Conservation (phyloP, 331 rosid genomes). For the Pyrus hybrid region DNA sequence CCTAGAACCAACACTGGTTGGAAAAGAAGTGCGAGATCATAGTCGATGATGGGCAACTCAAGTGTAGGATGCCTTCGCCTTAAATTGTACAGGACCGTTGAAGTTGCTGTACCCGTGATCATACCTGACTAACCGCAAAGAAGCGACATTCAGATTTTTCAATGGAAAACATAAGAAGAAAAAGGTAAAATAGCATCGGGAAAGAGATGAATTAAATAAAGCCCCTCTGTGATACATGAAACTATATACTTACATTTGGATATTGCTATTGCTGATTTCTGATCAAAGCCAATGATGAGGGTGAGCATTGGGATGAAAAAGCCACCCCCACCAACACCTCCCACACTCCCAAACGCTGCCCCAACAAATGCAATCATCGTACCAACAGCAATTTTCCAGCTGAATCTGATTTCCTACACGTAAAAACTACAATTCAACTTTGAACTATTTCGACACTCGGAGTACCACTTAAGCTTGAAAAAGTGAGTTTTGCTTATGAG, state of each 20-base stretch:
- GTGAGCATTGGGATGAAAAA: constrained; percentile 39
- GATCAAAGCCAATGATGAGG: constrained; percentile 34
- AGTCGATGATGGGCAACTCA: constrained; percentile 32
- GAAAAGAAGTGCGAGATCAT: constrained; percentile 29
- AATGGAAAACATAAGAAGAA: background rate
- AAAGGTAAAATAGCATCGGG: background rate
- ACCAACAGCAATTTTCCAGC: constrained; percentile 24
- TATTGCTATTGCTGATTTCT: constrained; percentile 28
- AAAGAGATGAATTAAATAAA: background rate
- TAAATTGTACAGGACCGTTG: constrained; percentile 26
- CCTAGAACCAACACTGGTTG: constrained; percentile 29
- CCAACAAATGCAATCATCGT: constrained; percentile 25
- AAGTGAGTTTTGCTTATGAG: background rate
- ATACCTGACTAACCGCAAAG: constrained; percentile 17
- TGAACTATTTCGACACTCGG: background rate
- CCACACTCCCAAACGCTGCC: constrained; percentile 40
- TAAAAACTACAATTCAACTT: background rate
- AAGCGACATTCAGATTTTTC: background rate
- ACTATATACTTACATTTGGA: constrained; percentile 22
- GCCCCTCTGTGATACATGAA: background rate
- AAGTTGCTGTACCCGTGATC: constrained; percentile 28
- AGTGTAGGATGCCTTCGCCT: constrained; percentile 27
- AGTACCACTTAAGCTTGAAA: background rate
- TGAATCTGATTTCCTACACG: constrained; percentile 21
- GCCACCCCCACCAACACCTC: constrained; percentile 42